Conservation (phyloP, 768 basidiomycete genomes). For the Mycena latifolia region DNA sequence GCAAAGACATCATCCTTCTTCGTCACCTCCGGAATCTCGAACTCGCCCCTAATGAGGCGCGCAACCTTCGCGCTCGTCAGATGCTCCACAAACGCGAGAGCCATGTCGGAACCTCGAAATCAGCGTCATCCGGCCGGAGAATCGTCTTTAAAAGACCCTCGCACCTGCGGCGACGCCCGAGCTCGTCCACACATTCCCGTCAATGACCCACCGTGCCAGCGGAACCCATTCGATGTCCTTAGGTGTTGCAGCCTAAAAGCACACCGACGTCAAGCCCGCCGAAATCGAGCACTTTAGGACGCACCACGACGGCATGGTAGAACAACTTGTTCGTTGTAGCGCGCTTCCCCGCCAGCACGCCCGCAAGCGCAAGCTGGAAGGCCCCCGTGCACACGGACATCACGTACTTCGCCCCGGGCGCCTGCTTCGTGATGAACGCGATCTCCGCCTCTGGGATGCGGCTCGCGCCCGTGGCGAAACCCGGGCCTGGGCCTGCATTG, state of each 20-base stretch:
- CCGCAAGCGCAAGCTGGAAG: too few relatives aligned
- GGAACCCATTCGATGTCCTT: slow-evolving; percentile 48
- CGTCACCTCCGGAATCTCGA: slow-evolving; percentile 38
- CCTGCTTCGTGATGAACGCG: slow-evolving; percentile 43
- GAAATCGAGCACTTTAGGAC: background rate
- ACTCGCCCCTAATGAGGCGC: slow-evolving; percentile 29
- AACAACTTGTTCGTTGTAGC: too few relatives aligned
- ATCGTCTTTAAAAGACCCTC: background rate
- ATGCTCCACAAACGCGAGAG: slow-evolving; percentile 47
- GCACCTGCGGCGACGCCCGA: slow-evolving; percentile 51
- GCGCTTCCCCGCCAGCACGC: too few relatives aligned
- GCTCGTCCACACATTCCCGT: slow-evolving; percentile 50
- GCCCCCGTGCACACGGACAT: too few relatives aligned
- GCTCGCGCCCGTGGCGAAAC: background rate
- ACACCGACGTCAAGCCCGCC: too few relatives aligned
- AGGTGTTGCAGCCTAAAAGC: slow-evolving; percentile 34
- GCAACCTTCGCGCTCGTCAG: slow-evolving; percentile 40
- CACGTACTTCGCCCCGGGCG: slow-evolving; percentile 45
- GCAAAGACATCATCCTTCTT: slow-evolving; percentile 45
- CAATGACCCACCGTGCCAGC: slow-evolving; percentile 50
- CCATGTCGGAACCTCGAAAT: slow-evolving; percentile 47
- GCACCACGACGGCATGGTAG: slow-evolving; percentile 44
- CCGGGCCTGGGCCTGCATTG: slow-evolving; percentile 23
- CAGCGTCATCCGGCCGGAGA: background rate
- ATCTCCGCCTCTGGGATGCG: slow-evolving; percentile 28